Evolutionary conservation across 2,329 filamentous ascomycete genomes (phyloP).

Genomic region (Ophiosphaerella narmari): DNA sequence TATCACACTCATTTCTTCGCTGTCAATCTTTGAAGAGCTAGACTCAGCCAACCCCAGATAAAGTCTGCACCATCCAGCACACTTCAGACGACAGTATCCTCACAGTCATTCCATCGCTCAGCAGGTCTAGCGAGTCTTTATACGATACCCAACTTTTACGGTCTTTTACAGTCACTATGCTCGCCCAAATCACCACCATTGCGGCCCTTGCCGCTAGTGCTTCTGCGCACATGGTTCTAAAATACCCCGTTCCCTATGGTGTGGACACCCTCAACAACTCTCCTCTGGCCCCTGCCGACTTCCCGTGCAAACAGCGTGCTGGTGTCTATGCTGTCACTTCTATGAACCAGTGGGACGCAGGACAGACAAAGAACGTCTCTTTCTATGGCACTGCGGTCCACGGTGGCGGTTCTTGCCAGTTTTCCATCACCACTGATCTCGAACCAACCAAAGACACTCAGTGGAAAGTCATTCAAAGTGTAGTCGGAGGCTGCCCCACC

Average conservation of each 20-base stretch:
- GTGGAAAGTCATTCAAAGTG: slow-evolving; percentile 85
- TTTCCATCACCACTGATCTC: slow-evolving; percentile 79
- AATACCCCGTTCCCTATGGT: slow-evolving; percentile 66
- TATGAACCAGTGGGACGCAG: slow-evolving; percentile 59
- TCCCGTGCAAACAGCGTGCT: slow-evolving; percentile 76
- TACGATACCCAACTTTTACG: slow-evolving; percentile 24
- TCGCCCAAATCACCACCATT: slow-evolving; percentile 58
- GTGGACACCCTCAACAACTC: slow-evolving; percentile 59
- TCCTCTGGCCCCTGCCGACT: slow-evolving; percentile 69
- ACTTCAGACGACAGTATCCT: slow-evolving; percentile 13
- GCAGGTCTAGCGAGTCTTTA: slow-evolving; percentile 45
- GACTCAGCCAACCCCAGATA: slow-evolving; percentile 16
- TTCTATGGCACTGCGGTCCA: slow-evolving; percentile 67
- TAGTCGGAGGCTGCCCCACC: too few species aligned
- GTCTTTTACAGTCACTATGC: slow-evolving; percentile 47
- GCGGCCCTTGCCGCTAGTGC: slow-evolving; percentile 61
- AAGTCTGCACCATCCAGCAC: slow-evolving; percentile 4
- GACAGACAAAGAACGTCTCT: slow-evolving; percentile 54
- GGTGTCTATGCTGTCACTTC: slow-evolving; percentile 58
- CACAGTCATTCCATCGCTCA: slow-evolving; percentile 37
- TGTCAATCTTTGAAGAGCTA: slow-evolving; percentile 29
- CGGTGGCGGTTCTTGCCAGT: slow-evolving; percentile 90
- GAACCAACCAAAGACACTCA: slow-evolving; percentile 52
- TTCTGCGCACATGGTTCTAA: slow-evolving; percentile 78
- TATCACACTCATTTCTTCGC: slow-evolving; percentile 37